A percentile compares a stretch with the other conserved stretches of the same genome.
phyloP scores from a whole-genome alignment of 2,329 filamentous ascomycete genomes.

The Fusarium tuaranense region DNA sequence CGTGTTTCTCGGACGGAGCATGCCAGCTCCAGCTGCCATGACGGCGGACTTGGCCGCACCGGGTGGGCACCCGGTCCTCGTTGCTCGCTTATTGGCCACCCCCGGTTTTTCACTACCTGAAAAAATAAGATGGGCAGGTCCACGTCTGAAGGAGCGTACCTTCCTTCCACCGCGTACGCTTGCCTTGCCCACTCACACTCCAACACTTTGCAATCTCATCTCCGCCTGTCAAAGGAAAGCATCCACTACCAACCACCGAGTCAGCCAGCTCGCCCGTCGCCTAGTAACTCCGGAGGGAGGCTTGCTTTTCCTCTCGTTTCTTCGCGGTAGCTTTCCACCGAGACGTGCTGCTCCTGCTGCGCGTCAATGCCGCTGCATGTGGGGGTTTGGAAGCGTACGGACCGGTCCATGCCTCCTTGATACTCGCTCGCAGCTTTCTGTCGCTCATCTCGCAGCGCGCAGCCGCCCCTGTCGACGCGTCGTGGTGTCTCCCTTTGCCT shows the following conservation, averaged over 20 bases:
- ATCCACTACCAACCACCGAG: slow-evolving; percentile 8
- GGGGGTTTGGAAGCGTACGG: slow-evolving; percentile 20
- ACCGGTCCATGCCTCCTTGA: slow-evolving; percentile 12
- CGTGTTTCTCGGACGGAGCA: background rate
- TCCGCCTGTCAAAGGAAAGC: background rate
- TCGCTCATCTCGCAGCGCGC: slow-evolving; percentile 1
- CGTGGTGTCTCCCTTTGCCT: background rate
- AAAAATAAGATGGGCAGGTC: slow-evolving; percentile 27
- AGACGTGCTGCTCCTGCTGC: slow-evolving; percentile 1
- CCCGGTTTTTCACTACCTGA: slow-evolving; percentile 11
- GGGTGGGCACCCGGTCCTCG: slow-evolving; percentile 34
- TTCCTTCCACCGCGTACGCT: background rate
- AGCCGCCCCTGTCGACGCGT: slow-evolving; percentile 1
- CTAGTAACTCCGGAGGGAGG: background rate
- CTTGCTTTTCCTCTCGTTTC: background rate
- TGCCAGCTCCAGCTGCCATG: background rate
- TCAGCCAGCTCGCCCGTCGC: background rate
- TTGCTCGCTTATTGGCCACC: slow-evolving; percentile 18
- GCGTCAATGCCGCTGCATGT: slow-evolving; percentile 10
- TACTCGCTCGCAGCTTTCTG: background rate
- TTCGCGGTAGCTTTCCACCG: slow-evolving; percentile 3
- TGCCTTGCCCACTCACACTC: background rate
- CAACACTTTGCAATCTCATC: slow-evolving; percentile 1
- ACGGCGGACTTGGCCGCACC: slow-evolving; percentile 33
- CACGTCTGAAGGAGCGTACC: background rate